Percentiles rank a stretch among this genome's conserved stretches.
Conservation (phyloP, 192 early-diverging fungal species). For the Backusella sp. region DNA sequence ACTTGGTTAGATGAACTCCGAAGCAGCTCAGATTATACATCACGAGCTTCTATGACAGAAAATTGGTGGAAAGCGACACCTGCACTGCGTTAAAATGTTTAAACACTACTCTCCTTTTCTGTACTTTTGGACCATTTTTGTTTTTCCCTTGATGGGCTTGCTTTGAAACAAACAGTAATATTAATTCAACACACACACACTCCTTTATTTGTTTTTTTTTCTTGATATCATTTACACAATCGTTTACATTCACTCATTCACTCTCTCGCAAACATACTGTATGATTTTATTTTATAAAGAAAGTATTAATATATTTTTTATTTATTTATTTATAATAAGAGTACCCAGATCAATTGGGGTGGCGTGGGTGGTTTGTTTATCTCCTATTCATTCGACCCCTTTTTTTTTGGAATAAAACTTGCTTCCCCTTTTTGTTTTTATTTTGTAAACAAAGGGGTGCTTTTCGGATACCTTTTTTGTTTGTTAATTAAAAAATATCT, state of each 20-base stretch:
- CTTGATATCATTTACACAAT: neutral
- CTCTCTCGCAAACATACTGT: neutral
- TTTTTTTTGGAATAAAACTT: neutral
- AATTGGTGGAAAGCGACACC: conserved; percentile 2
- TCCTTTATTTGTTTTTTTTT: neutral
- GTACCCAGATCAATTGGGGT: neutral
- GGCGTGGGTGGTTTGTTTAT: neutral
- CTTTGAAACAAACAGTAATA: neutral
- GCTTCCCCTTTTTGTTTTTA: neutral
- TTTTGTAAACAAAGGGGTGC: neutral
- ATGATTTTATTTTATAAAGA: neutral
- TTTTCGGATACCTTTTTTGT: conserved; percentile 2
- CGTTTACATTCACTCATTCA: neutral
- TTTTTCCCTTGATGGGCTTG: neutral
- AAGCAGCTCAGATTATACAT: neutral
- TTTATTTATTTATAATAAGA: neutral
- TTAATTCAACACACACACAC: neutral
- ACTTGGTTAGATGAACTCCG: neutral
- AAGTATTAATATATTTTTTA: neutral
- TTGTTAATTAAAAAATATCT: neutral
- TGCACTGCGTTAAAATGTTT: neutral
- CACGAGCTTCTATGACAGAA: neutral
- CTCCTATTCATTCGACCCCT: neutral
- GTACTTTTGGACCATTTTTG: neutral
- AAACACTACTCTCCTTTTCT: neutral